phyloP scores from a whole-genome alignment of 805 yeast species.

The Kodamaea hsintzibuensis region DNA sequence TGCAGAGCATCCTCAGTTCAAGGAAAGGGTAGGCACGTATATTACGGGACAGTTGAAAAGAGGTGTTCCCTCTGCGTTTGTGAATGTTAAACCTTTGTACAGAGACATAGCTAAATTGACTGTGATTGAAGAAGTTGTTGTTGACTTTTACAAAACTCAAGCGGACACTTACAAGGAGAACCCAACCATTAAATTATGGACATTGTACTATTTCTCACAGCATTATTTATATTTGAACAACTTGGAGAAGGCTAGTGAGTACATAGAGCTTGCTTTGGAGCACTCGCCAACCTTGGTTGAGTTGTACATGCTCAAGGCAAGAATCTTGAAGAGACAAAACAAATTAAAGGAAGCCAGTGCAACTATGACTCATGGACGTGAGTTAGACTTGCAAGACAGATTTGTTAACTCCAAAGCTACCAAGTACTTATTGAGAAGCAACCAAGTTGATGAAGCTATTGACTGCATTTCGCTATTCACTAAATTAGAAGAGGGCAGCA shows the following conservation, averaged over 20 bases:
- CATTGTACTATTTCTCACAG: constrained; percentile 74
- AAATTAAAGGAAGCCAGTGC: constrained; percentile 61
- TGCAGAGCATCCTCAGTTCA: constrained; percentile 51
- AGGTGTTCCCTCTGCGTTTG: constrained; percentile 90
- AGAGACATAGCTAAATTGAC: constrained; percentile 39
- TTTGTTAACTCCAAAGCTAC: constrained; percentile 87
- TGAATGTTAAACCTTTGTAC: constrained; percentile 80
- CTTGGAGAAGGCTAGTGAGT: constrained; percentile 52
- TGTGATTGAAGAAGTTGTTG: constrained; percentile 55
- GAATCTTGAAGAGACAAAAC: constrained; percentile 75
- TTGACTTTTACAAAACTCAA: constrained; percentile 42
- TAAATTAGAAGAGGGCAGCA: constrained; percentile 67
- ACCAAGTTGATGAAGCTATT: constrained; percentile 71
- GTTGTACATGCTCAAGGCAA: constrained; percentile 74
- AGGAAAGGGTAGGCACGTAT: constrained; percentile 51
- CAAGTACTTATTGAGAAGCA: constrained; percentile 78
- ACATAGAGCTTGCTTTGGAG: constrained; percentile 60
- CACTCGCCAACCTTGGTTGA: constrained; percentile 88
- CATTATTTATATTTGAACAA: constrained; percentile 63
- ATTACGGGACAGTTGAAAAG: constrained; percentile 61
- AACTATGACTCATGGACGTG: constrained; percentile 68
- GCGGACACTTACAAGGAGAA: constrained; percentile 22
- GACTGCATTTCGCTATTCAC: constrained; percentile 78
- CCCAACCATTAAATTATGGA: constrained; percentile 64
- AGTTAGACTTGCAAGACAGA: constrained; percentile 83